Percentiles rank a stretch among this genome's conserved stretches.
These are phyloP conservation scores for Whalleya microplaca DNA, from an alignment of 2,329 filamentous ascomycete species.

Conservation along the genomic window DNA sequence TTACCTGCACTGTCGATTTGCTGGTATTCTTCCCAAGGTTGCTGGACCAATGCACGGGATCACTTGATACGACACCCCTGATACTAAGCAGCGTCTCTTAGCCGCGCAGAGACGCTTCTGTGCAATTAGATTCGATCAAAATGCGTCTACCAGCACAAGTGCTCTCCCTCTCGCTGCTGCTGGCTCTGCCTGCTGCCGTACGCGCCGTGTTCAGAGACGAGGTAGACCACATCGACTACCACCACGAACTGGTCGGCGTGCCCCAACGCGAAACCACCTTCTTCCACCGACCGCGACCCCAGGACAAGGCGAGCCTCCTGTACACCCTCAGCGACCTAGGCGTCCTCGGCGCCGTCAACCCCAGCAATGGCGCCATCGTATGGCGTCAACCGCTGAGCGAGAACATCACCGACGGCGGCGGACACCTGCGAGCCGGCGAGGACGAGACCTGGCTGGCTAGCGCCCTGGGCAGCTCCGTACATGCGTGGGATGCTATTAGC, in stretches of 20 bases:
- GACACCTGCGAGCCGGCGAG: slow-evolving; percentile 73
- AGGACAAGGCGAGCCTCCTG: slow-evolving; percentile 84
- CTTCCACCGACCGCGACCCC: slow-evolving; percentile 84
- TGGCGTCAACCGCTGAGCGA: slow-evolving; percentile 81
- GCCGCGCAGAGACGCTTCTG: slow-evolving; percentile 14
- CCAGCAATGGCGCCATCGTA: slow-evolving; percentile 78
- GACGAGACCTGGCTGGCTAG: slow-evolving; percentile 78
- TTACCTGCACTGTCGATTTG: background rate
- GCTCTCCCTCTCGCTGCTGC: slow-evolving; percentile 38
- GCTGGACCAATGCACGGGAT: slow-evolving; percentile 6
- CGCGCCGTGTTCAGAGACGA: slow-evolving; percentile 85
- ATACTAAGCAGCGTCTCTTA: slow-evolving; percentile 6
- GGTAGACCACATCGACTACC: slow-evolving; percentile 89
- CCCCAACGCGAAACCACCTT: slow-evolving; percentile 85
- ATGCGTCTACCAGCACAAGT: slow-evolving; percentile 34
- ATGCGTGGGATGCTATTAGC: slow-evolving; percentile 81
- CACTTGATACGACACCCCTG: slow-evolving; percentile 4
- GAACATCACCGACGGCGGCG: slow-evolving; percentile 49
- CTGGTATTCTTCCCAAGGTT: background rate
- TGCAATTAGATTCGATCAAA: slow-evolving; percentile 14
- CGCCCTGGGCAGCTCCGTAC: slow-evolving; percentile 70
- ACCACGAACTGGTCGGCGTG: slow-evolving; percentile 84
- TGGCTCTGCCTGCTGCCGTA: slow-evolving; percentile 52
- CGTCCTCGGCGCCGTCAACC: slow-evolving; percentile 86
- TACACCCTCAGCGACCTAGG: slow-evolving; percentile 88